These are phyloP conservation scores for Neurospora sp. DNA, from an alignment of 495 filamentous ascomycete genomes.

Conservation along the genomic window DNA sequence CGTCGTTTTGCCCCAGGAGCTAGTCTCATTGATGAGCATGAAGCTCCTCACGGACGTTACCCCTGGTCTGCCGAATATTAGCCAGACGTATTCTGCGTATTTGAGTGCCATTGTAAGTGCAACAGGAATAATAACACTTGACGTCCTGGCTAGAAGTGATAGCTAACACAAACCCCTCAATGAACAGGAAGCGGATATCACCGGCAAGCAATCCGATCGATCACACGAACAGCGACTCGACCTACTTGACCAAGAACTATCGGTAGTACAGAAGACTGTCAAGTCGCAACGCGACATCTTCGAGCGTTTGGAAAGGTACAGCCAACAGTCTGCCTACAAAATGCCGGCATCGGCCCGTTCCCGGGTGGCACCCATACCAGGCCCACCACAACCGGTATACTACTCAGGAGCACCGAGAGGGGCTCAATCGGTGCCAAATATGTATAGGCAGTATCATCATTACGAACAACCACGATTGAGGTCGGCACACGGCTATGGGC, in stretches of 20 bases:
- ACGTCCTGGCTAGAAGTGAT: not conserved
- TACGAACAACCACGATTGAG: not conserved
- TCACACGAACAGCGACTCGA: slow-evolving; percentile 27
- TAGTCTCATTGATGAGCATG: slow-evolving; percentile 24
- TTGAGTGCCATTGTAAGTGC: slow-evolving; percentile 20
- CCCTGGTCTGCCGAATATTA: slow-evolving; percentile 18
- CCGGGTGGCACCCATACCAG: not conserved
- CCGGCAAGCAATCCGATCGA: slow-evolving; percentile 20
- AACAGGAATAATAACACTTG: not conserved
- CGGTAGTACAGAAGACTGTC: slow-evolving; percentile 22
- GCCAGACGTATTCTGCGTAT: slow-evolving; percentile 25
- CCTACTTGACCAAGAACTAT: slow-evolving; percentile 29
- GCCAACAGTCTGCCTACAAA: slow-evolving; percentile 9
- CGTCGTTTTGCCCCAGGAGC: slow-evolving; percentile 26
- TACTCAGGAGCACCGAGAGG: not conserved
- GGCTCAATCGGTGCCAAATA: not conserved
- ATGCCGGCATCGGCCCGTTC: slow-evolving; percentile 8
- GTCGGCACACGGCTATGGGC: not conserved
- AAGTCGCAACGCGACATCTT: slow-evolving; percentile 14
- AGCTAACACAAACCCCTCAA: not conserved
- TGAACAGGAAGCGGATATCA: slow-evolving; percentile 22
- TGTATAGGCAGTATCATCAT: not conserved
- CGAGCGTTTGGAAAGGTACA: slow-evolving; percentile 7
- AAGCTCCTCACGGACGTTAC: slow-evolving; percentile 24
- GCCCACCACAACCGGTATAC: not conserved